Base-by-base conservation (phyloP, 2,329 filamentous ascomycete genomes). In the Penicillium crustosum region DNA sequence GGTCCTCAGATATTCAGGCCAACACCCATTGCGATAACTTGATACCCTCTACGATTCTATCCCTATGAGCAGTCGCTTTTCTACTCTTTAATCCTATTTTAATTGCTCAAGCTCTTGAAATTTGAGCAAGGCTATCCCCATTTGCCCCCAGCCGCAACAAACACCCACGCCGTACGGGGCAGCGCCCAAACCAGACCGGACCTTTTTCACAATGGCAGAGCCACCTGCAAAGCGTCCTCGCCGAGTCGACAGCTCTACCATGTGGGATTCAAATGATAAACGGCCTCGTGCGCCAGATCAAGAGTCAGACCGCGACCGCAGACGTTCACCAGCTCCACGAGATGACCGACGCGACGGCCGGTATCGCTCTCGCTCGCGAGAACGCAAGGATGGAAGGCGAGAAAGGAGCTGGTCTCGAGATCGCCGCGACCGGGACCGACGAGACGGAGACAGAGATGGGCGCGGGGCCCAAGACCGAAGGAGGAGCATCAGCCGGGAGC, bases 161-260 rank as follows among this genome's bases (percentile, higher is more conserved):
- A 35, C 48, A 44, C 54, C 53, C 53, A 35, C 49, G 21, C n/a
- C 21, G 31, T 57, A 54, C 53, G 31, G 61, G 52, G 54, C 59
- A 58, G 54, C 55, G 38, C 53, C 55, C 43, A 53, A 10, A 43
- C 54, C 53, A 45, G 49, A 59, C 56, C 54, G 43, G 57, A 38
- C 35, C 49, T 50, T 41, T 42, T 57, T 13, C 48, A 72, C 29
- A 49, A 85, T 85, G 83, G 73, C 81, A 25, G 82, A 84, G 65
- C 79, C 79, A 63, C 77, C 82, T 59, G 72, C 79, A 52, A 83
- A 82, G 69, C 80, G 81, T 50, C 70, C 79, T 21, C 78, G 79
- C 58, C 74, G 78, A 48, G 78, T 78, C n/a, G 85, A 88, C 64
- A 85, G 82, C 72, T 82, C 81, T 50, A 79, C 83, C 52, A 85